Evolutionary conservation across 2,329 filamentous ascomycete genomes (phyloP).

Genomic region (Beauveria sp.): DNA sequence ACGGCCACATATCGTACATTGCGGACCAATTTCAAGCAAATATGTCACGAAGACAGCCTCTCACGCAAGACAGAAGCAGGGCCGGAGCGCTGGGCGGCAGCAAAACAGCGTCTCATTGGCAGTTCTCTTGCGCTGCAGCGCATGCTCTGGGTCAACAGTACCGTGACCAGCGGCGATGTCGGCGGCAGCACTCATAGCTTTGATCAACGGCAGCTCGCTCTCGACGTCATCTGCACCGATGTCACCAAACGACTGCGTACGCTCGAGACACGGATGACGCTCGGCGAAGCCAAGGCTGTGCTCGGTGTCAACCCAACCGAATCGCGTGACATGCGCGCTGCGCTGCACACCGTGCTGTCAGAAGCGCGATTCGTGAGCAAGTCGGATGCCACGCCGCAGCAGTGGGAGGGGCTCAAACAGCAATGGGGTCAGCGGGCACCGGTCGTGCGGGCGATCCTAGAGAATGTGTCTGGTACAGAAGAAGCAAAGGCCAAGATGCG

Average conservation of each 20-base stretch:
- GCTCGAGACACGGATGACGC: slow-evolving; percentile 57
- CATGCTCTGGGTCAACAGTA: slow-evolving; percentile 40
- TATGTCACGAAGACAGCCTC: slow-evolving; percentile 61
- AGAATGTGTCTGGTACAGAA: slow-evolving; percentile 41
- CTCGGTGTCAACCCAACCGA: slow-evolving; percentile 37
- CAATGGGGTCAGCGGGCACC: slow-evolving; percentile 56
- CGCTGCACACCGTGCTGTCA: slow-evolving; percentile 59
- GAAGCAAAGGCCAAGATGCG: slow-evolving; percentile 49
- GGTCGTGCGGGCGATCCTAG: slow-evolving; percentile 47
- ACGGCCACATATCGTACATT: slow-evolving; percentile 55
- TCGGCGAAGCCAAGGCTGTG: slow-evolving; percentile 64
- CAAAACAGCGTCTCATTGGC: slow-evolving; percentile 59
- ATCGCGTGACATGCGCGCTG: slow-evolving; percentile 53
- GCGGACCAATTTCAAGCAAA: slow-evolving; percentile 58
- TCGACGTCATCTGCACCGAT: slow-evolving; percentile 75
- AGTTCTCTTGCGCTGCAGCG: slow-evolving; percentile 56
- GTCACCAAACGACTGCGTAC: slow-evolving; percentile 72
- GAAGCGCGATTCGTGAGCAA: slow-evolving; percentile 64
- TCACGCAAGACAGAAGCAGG: slow-evolving; percentile 71
- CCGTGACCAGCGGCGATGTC: slow-evolving; percentile 12
- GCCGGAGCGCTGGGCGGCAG: slow-evolving; percentile 63
- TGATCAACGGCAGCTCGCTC: slow-evolving; percentile 57
- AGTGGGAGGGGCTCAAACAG: slow-evolving; percentile 63
- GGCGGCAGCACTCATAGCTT: slow-evolving; percentile 32
- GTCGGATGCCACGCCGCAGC: slow-evolving; percentile 61